Base-by-base conservation (phyloP, 106 monocot species). In the Dioscorea alata region DNA sequence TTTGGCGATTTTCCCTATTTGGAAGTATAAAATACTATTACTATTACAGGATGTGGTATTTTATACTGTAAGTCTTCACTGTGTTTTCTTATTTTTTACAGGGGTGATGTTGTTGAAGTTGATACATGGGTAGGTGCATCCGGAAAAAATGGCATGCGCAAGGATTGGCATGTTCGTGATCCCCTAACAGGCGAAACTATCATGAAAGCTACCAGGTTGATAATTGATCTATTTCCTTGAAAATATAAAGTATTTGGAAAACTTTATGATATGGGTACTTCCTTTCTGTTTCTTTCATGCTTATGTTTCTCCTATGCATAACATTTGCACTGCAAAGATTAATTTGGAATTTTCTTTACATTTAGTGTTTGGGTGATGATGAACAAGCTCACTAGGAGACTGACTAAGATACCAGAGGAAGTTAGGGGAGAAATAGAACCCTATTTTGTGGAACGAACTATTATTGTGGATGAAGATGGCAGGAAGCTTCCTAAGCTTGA, bases 331-430 rank as follows among this genome's bases (percentile, higher is more conserved):
- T 10, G 10, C 42, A 8, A 5, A 42, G 42, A 42, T 10, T 42
- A 8, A 42, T 28, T 10, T 42, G 42, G 13, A n/a, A 56, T 63
- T 20, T 17, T 16, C 20, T 62, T 48, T 21, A 19, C 4, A 34
- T 64, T 19, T 77, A 96, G 95, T 78, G 73, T 88, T 33, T 96
- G 91, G 88, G 95, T 96, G 50, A 80, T 96, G 91, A 96, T 96
- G 95, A 82, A 96, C 70, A 91, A 96, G 21, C 52, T 75, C 42
- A 88, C 91, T 13, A 84, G 94, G 34, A 84, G 61, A 53, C 50
- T 94, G 10, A 69, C 90, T 13, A 94, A 87, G 78, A 87, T 94
- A 60, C 94, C 95, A 22, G 82, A 84, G 34, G 91, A 96, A 75
- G 95, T 91, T 35, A 79, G 91, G 71, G 73, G 75, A 49, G 90